Percentiles rank a stretch among this genome's conserved stretches.
phyloP scores from a whole-genome alignment of 495 filamentous ascomycete genomes.

The Penicillium angulare region DNA sequence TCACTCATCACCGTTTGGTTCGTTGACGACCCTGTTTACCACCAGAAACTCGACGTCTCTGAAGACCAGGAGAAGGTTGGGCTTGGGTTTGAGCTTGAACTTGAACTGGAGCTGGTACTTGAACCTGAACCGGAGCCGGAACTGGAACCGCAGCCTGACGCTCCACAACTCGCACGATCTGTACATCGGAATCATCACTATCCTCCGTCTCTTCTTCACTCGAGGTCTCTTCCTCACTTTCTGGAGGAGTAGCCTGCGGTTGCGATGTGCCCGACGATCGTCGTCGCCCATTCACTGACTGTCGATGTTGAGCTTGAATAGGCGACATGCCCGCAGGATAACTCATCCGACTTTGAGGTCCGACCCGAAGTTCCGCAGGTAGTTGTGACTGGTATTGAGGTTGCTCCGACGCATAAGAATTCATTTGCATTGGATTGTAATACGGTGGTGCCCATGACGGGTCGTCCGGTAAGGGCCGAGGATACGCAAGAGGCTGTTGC shows the following conservation, averaged over 20 bases:
- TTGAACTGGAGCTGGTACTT: not conserved
- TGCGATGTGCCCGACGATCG: constrained; percentile 8
- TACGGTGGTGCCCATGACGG: constrained; percentile 45
- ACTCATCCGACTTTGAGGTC: constrained; percentile 20
- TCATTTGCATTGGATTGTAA: constrained; percentile 33
- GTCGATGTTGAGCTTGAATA: constrained; percentile 11
- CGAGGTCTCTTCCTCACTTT: constrained; percentile 18
- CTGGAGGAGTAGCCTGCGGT: constrained; percentile 14
- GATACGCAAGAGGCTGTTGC: constrained; percentile 21
- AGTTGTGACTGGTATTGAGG: constrained; percentile 28
- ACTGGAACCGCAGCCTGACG: no score
- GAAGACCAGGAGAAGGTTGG: constrained; percentile 15
- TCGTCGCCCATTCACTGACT: constrained; percentile 7
- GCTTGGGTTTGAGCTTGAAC: not conserved
- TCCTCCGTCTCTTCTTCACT: constrained; percentile 23
- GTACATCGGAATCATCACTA: constrained; percentile 35
- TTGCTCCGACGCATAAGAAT: constrained; percentile 29
- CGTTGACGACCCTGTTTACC: constrained; percentile 22
- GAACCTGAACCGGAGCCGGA: no score
- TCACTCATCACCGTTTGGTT: constrained; percentile 16
- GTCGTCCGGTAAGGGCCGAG: constrained; percentile 45
- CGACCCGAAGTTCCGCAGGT: constrained; percentile 33
- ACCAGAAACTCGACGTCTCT: constrained; percentile 20
- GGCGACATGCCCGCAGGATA: constrained; percentile 19
- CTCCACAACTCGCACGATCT: constrained; percentile 35